Conservation (phyloP, 257 asterid genomes). For the Capsicum pubescens region DNA sequence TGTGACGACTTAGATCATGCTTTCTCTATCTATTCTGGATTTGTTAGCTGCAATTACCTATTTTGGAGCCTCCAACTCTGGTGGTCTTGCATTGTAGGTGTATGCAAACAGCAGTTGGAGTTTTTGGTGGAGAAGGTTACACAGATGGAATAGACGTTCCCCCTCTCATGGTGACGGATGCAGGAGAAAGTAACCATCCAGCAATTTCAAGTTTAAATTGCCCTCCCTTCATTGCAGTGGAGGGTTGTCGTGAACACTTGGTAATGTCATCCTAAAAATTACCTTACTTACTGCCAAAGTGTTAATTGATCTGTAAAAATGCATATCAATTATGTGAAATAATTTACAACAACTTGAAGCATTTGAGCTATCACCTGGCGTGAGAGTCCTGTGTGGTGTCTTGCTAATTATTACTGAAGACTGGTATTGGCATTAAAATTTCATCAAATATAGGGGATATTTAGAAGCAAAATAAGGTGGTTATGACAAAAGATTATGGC, state of each 20-base stretch:
- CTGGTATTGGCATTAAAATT: not conserved
- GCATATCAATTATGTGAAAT: not conserved
- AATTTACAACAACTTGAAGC: not conserved
- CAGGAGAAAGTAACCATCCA: conserved; percentile 67
- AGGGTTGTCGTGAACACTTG: conserved; percentile 92
- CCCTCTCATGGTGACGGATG: conserved; percentile 72
- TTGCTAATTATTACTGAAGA: not conserved
- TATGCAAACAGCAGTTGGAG: conserved; percentile 97
- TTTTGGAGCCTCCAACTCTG: conserved; percentile 1
- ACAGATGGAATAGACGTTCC: conserved; percentile 60
- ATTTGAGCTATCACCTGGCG: not conserved
- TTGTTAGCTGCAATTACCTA: not conserved
- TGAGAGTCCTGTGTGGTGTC: not conserved
- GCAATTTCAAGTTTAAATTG: conserved; percentile 81
- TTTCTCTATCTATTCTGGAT: conserved; percentile 10
- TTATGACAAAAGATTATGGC: too few relatives aligned
- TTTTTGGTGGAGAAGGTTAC: conserved; percentile 79
- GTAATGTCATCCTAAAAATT: conserved; percentile 41
- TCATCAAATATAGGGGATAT: too few relatives aligned
- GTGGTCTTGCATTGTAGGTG: conserved; percentile 64
- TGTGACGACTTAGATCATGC: not conserved
- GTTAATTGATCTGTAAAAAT: not conserved
- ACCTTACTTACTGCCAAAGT: not conserved
- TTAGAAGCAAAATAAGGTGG: too few relatives aligned
- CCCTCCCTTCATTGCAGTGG: conserved; percentile 82